Conservation (phyloP, 2,329 filamentous ascomycete genomes). For the Penicillium sclerotiorum region DNA sequence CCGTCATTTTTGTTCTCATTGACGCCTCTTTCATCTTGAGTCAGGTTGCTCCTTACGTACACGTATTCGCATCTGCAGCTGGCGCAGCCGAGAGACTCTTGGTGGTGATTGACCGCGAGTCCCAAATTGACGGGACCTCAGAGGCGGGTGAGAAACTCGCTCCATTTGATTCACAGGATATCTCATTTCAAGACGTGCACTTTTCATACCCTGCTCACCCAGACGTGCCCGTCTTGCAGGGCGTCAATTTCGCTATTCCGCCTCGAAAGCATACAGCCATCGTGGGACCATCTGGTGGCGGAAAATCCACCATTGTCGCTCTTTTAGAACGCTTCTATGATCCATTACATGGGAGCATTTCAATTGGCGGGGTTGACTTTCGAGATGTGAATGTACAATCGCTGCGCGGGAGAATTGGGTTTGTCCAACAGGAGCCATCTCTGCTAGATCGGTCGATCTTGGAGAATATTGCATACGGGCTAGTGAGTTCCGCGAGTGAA, state of each 20-base stretch:
- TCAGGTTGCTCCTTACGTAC: slow-evolving; percentile 43
- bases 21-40: slow-evolving; percentile 43
- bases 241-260: slow-evolving; percentile 35
- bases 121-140: slow-evolving; percentile 48
- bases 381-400: slow-evolving; percentile 37
- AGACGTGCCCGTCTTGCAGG: slow-evolving; percentile 38
- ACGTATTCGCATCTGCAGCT: slow-evolving; percentile 52
- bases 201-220: slow-evolving; percentile 43
- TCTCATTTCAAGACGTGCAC: slow-evolving; percentile 37
- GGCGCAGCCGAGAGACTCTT: slow-evolving; percentile 60
- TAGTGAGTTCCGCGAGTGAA: slow-evolving; percentile 41
- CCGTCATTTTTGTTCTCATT: slow-evolving; percentile 42
- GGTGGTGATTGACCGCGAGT: slow-evolving; percentile 58
- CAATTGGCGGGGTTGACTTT: slow-evolving; percentile 34
- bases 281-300: slow-evolving; percentile 55
- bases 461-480: slow-evolving; percentile 56
- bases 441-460: slow-evolving; percentile 56
- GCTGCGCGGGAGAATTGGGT: slow-evolving; percentile 38
- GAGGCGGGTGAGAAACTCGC: slow-evolving; percentile 28
- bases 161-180: slow-evolving; percentile 22
- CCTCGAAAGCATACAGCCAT: slow-evolving; percentile 46
- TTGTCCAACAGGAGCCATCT: slow-evolving; percentile 56
- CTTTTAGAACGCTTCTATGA: slow-evolving; percentile 44
- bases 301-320: slow-evolving; percentile 53
- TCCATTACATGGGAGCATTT: slow-evolving; percentile 33